phyloP scores from a whole-genome alignment of 495 filamentous ascomycete genomes.

The Bombardia bombarda region DNA sequence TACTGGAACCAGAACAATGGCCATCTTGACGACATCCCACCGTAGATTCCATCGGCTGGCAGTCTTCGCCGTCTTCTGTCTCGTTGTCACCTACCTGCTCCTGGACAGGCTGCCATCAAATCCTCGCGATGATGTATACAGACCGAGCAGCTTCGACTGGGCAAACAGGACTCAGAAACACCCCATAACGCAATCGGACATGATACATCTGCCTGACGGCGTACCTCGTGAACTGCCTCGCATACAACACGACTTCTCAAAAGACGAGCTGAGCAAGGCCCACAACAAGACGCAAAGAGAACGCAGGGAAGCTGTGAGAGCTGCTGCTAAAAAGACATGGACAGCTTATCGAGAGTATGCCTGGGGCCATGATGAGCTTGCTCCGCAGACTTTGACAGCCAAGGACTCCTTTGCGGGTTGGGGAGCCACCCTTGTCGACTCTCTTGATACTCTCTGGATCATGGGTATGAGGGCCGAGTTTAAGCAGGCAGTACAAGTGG shows the following conservation, averaged over 20 bases:
- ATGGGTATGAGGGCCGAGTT: slow-evolving; percentile 82
- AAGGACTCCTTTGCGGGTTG: slow-evolving; percentile 71
- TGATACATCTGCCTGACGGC: slow-evolving; percentile 26
- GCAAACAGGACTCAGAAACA: slow-evolving; percentile 22
- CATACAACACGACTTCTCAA: slow-evolving; percentile 32
- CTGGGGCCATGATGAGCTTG: slow-evolving; percentile 69
- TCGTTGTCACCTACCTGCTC: slow-evolving; percentile 14
- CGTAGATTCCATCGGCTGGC: slow-evolving; percentile 18
- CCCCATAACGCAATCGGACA: slow-evolving; percentile 23
- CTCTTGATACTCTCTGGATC: slow-evolving; percentile 83
- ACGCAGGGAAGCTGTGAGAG: slow-evolving; percentile 43
- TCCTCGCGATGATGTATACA: slow-evolving; percentile 9
- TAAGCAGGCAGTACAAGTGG: slow-evolving; percentile 58
- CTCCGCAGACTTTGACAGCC: slow-evolving; percentile 48
- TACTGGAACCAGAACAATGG: slow-evolving; percentile 11
- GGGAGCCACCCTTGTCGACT: slow-evolving; percentile 83
- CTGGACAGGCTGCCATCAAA: not conserved
- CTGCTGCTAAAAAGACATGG: slow-evolving; percentile 66
- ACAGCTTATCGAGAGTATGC: slow-evolving; percentile 64
- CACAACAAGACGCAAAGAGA: slow-evolving; percentile 19
- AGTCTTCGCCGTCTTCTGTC: slow-evolving; percentile 10
- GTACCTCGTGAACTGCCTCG: slow-evolving; percentile 24
- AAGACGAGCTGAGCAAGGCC: slow-evolving; percentile 21
- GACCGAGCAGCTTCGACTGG: slow-evolving; percentile 37
- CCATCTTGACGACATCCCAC: slow-evolving; percentile 10